Percentiles rank a stretch among this genome's conserved stretches.
phyloP scores from a whole-genome alignment of 208 protist species.

The Trypanosoma congolense region DNA sequence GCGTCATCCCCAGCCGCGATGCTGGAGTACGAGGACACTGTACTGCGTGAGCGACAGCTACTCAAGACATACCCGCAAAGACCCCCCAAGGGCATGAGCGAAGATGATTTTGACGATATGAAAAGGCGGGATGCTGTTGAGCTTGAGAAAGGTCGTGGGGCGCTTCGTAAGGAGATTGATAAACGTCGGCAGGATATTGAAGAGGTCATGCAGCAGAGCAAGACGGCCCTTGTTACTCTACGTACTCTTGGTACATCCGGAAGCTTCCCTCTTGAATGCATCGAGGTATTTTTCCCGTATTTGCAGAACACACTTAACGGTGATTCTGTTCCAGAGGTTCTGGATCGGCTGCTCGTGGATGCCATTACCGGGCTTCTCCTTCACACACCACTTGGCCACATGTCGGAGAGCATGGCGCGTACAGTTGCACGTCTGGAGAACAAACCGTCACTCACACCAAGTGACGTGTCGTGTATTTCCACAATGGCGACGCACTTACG shows the following conservation, averaged over 20 bases:
- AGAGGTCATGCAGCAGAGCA: conserved; percentile 34
- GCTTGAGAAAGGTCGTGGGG: conserved; percentile 67
- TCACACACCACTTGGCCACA: conserved; percentile 47
- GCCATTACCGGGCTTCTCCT: conserved; percentile 54
- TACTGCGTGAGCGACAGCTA: conserved; percentile 62
- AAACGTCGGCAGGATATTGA: conserved; percentile 43
- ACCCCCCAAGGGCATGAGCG: conserved; percentile 80
- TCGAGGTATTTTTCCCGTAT: conserved; percentile 54
- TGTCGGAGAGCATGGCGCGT: conserved; percentile 52
- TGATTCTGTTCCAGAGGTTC: conserved; percentile 28
- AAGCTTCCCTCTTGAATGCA: conserved; percentile 40
- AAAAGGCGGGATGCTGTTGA: conserved; percentile 70
- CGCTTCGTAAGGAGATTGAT: conserved; percentile 49
- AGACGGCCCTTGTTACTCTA: conserved; percentile 49
- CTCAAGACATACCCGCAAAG: conserved; percentile 72
- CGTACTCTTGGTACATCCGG: conserved; percentile 67
- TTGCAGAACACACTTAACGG: conserved; percentile 49
- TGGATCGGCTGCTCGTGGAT: conserved; percentile 53
- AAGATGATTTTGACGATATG: conserved; percentile 79
- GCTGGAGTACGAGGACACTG: conserved; percentile 48
- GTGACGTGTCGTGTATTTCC: conserved; percentile 65
- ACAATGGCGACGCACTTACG: conserved; percentile 59
- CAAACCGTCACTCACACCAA: conserved; percentile 36
- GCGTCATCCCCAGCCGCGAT: conserved; percentile 39
- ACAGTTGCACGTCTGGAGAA: conserved; percentile 48